phyloP scores from a whole-genome alignment of 257 asterid genomes.

The Solanum neorickii region DNA sequence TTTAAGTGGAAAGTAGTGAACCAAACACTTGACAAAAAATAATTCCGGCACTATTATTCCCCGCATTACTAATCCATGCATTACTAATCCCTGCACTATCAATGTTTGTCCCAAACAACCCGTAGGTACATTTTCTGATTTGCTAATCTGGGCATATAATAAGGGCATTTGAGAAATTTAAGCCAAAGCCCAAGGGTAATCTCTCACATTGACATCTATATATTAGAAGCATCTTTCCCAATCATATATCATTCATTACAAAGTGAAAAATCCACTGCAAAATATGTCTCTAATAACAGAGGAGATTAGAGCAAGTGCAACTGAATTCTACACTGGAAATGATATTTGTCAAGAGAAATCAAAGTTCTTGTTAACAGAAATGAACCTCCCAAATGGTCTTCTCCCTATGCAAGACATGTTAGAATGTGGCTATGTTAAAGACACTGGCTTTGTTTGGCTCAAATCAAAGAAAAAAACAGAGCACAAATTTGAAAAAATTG shows the following conservation, averaged over 20 bases:
- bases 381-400: slow-evolving; percentile 27
- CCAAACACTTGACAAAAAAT: too few species aligned
- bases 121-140: too few species aligned
- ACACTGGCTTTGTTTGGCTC: slow-evolving; percentile 37
- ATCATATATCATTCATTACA: not conserved
- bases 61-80: too few species aligned
- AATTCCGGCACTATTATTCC: too few species aligned
- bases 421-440: slow-evolving; percentile 24
- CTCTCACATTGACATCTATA: slow-evolving; percentile 4
- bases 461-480: slow-evolving; percentile 24
- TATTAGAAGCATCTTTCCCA: not conserved
- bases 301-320: slow-evolving; percentile 23
- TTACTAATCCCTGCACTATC: too few species aligned
- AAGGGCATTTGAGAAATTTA: not conserved
- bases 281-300: slow-evolving; percentile 25
- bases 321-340: slow-evolving; percentile 22
- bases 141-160: not conserved
- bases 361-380: slow-evolving; percentile 15
- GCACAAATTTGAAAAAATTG: slow-evolving; percentile 22
- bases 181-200: slow-evolving; percentile 6
- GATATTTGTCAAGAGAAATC: slow-evolving; percentile 23
- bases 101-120: too few species aligned
- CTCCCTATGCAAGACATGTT: slow-evolving; percentile 25
- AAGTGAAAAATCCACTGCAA: not conserved
- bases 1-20: too few species aligned